These are phyloP conservation scores for Pisolithus thermaeus DNA, from an alignment of 1,284 basidiomycete genomes.

Conservation along the genomic window DNA sequence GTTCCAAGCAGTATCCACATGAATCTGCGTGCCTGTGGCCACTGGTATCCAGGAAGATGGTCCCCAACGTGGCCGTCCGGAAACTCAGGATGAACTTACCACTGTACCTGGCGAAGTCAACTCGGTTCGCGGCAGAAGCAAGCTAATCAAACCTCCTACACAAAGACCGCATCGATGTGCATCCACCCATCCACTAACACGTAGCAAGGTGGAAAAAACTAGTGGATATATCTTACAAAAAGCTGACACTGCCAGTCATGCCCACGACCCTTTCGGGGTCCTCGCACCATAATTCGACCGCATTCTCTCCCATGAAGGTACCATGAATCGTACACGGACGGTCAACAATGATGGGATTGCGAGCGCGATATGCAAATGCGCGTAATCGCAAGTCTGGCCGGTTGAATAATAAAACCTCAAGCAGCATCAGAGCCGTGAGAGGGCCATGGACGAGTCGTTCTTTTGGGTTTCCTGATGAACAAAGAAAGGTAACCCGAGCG, in stretches of 20 bases:
- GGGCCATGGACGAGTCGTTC: constrained; percentile 82
- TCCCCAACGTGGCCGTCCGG: too few relatives aligned
- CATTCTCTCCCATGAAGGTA: constrained; percentile 35
- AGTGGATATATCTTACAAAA: constrained; percentile 8
- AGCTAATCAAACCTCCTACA: too few relatives aligned
- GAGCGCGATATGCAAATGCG: constrained; percentile 68
- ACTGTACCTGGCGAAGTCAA: too few relatives aligned
- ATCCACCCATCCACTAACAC: too few relatives aligned
- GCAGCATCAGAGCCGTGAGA: constrained; percentile 69
- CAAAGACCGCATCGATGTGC: too few relatives aligned
- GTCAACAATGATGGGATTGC: constrained; percentile 67
- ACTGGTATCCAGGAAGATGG: too few relatives aligned
- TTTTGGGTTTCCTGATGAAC: constrained; percentile 15
- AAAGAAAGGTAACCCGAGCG: not conserved
- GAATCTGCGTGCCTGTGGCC: too few relatives aligned
- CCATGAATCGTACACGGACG: constrained; percentile 52
- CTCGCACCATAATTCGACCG: constrained; percentile 47
- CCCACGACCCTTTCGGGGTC: constrained; percentile 59
- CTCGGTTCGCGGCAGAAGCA: too few relatives aligned
- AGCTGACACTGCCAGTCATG: constrained; percentile 55
- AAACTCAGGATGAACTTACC: too few relatives aligned
- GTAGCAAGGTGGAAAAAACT: too few relatives aligned
- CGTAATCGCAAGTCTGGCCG: constrained; percentile 41
- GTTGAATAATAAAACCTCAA: constrained; percentile 54
- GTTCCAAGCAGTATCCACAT: too few relatives aligned